These are phyloP conservation scores for Beauveria medogensis DNA, from an alignment of 2,329 filamentous ascomycete species.

Conservation along the genomic window DNA sequence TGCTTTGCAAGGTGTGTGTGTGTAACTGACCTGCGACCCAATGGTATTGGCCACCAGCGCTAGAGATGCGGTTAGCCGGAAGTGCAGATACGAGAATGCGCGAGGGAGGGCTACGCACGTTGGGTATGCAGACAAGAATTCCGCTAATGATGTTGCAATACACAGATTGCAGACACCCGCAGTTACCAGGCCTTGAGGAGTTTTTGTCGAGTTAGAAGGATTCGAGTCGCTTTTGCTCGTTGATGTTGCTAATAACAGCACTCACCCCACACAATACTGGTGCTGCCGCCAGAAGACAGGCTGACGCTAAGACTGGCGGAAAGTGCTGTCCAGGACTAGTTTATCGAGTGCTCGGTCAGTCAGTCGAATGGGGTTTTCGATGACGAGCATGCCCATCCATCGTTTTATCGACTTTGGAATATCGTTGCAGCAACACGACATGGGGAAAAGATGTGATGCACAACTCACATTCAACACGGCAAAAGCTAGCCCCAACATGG, in stretches of 20 bases:
- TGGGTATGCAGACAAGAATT: conserved; percentile 58
- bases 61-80: neutral
- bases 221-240: neutral
- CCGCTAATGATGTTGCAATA: conserved; percentile 58
- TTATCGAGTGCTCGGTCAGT: neutral
- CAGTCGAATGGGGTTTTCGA: neutral
- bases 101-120: conserved; percentile 20
- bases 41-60: conserved; percentile 56
- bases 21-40: conserved; percentile 51
- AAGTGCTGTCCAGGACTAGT: conserved; percentile 35
- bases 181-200: conserved; percentile 20
- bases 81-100: neutral
- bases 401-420: neutral
- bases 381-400: neutral
- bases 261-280: conserved; percentile 61
- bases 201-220: neutral
- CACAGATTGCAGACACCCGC: conserved; percentile 27
- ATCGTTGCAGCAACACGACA: neutral
- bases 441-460: neutral
- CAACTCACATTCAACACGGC: conserved; percentile 35
- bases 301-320: conserved; percentile 36
- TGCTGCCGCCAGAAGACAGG: conserved; percentile 59
- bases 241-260: neutral
- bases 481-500: conserved; percentile 37
- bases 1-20: conserved; percentile 38